Evolutionary conservation across 192 early-diverging fungal genomes (phyloP).

Genomic region (Glomus cerebriforme): DNA sequence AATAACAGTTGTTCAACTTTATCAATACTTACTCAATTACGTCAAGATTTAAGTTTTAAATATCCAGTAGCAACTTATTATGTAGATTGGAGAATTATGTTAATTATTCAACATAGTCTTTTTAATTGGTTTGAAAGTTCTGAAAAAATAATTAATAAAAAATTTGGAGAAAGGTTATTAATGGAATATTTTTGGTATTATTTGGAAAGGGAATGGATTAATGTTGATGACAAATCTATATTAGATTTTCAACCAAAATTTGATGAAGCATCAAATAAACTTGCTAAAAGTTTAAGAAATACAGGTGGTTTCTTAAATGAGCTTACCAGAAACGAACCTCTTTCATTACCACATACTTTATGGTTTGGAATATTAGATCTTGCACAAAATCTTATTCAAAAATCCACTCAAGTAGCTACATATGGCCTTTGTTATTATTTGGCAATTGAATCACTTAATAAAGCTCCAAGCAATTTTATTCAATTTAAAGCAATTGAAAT

Average conservation of each 20-base stretch:
- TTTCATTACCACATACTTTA: not conserved
- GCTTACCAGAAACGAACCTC: not conserved
- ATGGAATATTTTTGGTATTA: too few relatives aligned
- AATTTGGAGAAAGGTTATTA: too few relatives aligned
- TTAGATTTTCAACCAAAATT: not conserved
- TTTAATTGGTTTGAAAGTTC: too few relatives aligned
- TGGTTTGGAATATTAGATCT: too few relatives aligned
- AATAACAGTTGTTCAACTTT: too few relatives aligned
- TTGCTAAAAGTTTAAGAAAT: not conserved
- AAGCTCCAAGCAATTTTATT: not conserved
- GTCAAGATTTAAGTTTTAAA: too few relatives aligned
- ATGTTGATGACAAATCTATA: not conserved
- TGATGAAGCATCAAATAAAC: not conserved
- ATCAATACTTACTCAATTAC: too few relatives aligned
- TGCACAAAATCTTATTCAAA: not conserved
- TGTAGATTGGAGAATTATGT: too few relatives aligned
- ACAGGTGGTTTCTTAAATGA: not conserved
- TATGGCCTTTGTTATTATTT: not conserved
- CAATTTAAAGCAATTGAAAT: not conserved
- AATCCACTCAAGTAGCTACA: not conserved
- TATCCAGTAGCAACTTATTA: too few relatives aligned
- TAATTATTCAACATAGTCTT: too few relatives aligned
- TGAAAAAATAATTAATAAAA: too few relatives aligned
- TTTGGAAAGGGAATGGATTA: not conserved
- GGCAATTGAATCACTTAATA: too few relatives aligned